A percentile compares a stretch with the other conserved stretches of the same genome.
Evolutionary conservation across 768 basidiomycete species (phyloP).

Genomic region (Lenzites betulinus): DNA sequence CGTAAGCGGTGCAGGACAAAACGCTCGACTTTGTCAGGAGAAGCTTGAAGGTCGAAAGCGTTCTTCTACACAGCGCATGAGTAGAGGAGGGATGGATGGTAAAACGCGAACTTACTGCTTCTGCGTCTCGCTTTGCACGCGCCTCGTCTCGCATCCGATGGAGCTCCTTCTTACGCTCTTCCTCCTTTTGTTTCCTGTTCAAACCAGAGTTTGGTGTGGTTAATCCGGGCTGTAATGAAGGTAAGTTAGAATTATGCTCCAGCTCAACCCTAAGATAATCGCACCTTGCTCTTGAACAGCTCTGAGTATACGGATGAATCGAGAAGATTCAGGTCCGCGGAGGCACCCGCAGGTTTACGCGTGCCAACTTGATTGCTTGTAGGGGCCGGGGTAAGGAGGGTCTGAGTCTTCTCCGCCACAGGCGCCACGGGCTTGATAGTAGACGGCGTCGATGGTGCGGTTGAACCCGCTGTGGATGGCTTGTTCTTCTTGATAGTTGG

Average conservation of each 20-base stretch:
- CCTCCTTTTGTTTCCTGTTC: conserved; percentile 63
- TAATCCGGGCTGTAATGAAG: conserved; percentile 23
- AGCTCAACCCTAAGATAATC: not conserved
- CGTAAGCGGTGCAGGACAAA: conserved; percentile 55
- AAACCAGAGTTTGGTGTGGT: conserved; percentile 29
- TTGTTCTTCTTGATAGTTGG: conserved; percentile 73
- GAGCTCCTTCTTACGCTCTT: conserved; percentile 68
- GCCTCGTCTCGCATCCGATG: conserved; percentile 73
- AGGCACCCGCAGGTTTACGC: conserved; percentile 44
- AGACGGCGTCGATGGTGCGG: conserved; percentile 28
- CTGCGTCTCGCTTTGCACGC: conserved; percentile 53
- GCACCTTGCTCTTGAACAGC: conserved; percentile 45
- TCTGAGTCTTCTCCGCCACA: conserved; percentile 22
- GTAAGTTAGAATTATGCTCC: not conserved
- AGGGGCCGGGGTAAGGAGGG: conserved; percentile 25
- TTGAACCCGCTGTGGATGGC: conserved; percentile 26
- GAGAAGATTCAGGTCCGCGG: conserved; percentile 64
- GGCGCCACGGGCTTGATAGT: conserved; percentile 30
- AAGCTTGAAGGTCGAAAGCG: conserved; percentile 30
- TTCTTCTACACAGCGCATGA: conserved; percentile 21
- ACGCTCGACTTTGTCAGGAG: conserved; percentile 45
- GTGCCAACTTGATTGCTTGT: conserved; percentile 24
- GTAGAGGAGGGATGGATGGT: conserved; percentile 34
- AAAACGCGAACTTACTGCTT: conserved; percentile 46
- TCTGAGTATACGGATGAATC: conserved; percentile 63